Percentiles rank a stretch among this genome's conserved stretches.
These are phyloP conservation scores for Gynochthodes officinalis DNA, from an alignment of 257 asterid genomes.

Conservation along the genomic window DNA sequence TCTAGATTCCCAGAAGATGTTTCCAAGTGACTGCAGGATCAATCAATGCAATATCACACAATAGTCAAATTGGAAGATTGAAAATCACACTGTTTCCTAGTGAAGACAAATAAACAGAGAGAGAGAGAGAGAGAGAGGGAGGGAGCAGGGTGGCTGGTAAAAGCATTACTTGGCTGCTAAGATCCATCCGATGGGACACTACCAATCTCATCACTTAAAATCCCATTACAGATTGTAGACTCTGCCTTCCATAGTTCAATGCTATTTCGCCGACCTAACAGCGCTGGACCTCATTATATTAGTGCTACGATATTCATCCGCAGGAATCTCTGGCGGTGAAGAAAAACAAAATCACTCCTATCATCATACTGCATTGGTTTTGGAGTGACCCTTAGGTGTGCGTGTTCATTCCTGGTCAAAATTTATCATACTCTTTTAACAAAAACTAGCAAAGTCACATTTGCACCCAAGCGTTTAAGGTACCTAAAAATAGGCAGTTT, in stretches of 20 bases:
- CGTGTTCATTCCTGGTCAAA: too few species aligned
- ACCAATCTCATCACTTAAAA: constrained; percentile 4
- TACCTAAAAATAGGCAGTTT: too few species aligned
- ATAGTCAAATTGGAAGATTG: constrained; percentile 13
- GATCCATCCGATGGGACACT: constrained; percentile 23
- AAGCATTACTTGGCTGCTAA: constrained; percentile 14
- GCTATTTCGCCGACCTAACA: constrained; percentile 17
- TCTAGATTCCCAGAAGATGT: constrained; percentile 6
- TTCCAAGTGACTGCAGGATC: constrained; percentile 2
- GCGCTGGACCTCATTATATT: not conserved
- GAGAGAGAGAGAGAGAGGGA: not conserved
- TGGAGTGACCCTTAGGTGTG: too few species aligned
- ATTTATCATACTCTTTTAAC: too few species aligned
- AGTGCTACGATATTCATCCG: too few species aligned
- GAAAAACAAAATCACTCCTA: not conserved
- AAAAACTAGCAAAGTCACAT: too few species aligned
- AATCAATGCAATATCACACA: not conserved
- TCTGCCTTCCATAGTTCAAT: not conserved
- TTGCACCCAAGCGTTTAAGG: too few species aligned
- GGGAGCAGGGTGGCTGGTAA: too few species aligned
- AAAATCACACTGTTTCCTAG: constrained; percentile 12
- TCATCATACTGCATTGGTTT: too few species aligned
- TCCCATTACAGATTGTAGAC: not conserved
- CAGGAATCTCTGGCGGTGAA: not conserved
- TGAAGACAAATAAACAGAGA: not conserved